phyloP scores from a whole-genome alignment of 305 asterid species.

The Fraxinus nigra region DNA sequence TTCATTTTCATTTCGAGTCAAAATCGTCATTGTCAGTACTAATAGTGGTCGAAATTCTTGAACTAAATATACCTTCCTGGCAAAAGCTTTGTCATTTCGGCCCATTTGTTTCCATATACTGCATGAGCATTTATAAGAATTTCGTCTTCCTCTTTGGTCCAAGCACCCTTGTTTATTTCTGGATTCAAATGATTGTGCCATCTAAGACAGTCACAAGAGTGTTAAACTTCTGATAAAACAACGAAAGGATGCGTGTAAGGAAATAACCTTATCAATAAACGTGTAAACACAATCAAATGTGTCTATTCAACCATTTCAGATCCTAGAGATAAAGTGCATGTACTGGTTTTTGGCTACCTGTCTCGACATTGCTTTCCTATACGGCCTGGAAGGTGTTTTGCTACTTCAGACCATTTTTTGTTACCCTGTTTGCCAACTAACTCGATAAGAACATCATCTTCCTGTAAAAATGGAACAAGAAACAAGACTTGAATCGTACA shows the following conservation, averaged over 20 bases:
- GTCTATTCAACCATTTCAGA: neutral
- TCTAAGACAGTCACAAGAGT: slow-evolving; percentile 17
- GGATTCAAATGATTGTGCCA: slow-evolving; percentile 66
- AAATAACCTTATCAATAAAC: neutral
- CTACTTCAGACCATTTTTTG: slow-evolving; percentile 51
- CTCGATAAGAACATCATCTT: slow-evolving; percentile 44
- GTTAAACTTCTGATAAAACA: neutral
- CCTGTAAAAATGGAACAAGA: slow-evolving; percentile 33
- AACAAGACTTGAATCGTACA: neutral
- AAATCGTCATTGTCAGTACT: neutral
- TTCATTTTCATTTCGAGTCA: neutral
- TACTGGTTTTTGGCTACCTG: slow-evolving; percentile 37
- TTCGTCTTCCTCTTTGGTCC: slow-evolving; percentile 58
- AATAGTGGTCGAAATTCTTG: slow-evolving; percentile 4
- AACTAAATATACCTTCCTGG: slow-evolving; percentile 50
- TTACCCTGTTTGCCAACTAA: slow-evolving; percentile 37
- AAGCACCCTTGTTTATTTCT: slow-evolving; percentile 47
- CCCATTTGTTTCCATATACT: slow-evolving; percentile 58
- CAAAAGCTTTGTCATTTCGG: slow-evolving; percentile 48
- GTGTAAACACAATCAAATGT: neutral
- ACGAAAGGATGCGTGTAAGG: neutral
- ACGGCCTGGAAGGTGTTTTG: slow-evolving; percentile 54
- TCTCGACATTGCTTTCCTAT: slow-evolving; percentile 74
- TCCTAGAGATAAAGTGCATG: neutral
- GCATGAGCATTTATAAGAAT: slow-evolving; percentile 44